These are phyloP conservation scores for Tillandsia fasciculata DNA, from an alignment of 176 grass and related monocot genomes.

Conservation along the genomic window DNA sequence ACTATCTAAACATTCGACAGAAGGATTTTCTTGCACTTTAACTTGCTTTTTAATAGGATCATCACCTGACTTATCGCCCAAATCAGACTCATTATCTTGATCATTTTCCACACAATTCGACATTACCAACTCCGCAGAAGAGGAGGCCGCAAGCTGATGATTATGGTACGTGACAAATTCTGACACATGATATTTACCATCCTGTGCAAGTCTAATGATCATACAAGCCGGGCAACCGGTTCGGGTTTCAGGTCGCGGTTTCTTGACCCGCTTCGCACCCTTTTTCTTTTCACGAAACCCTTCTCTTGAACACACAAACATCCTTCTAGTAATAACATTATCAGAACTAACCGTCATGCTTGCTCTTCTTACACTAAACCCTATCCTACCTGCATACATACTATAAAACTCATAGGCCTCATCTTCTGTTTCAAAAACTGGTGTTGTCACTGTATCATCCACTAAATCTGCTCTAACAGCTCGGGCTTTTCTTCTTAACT, in stretches of 20 bases:
- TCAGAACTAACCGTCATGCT: constrained; percentile 76
- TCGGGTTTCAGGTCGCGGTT: constrained; percentile 74
- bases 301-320: constrained; percentile 99
- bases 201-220: constrained; percentile 57
- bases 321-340: constrained; percentile 83
- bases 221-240: constrained; percentile 91
- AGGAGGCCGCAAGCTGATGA: constrained; percentile 49
- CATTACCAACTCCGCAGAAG: constrained; percentile 48
- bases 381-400: constrained; percentile 80
- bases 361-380: constrained; percentile 74
- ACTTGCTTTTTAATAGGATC: constrained; percentile 25
- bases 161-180: constrained; percentile 87
- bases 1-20: constrained; percentile 27
- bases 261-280: constrained; percentile 72
- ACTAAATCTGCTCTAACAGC: constrained; percentile 69
- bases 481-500: constrained; percentile 64
- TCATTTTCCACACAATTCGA: constrained; percentile 38
- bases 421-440: constrained; percentile 81
- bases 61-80: constrained; percentile 33
- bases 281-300: constrained; percentile 92
- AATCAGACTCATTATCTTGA: constrained; percentile 33
- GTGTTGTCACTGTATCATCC: constrained; percentile 58
- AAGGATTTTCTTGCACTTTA: constrained; percentile 15
- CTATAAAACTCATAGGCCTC: constrained; percentile 88
- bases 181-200: constrained; percentile 74